Percentiles rank a stretch among this genome's conserved stretches.
These are phyloP conservation scores for Hemisphaericaspora xylanilytica DNA, from an alignment of 1,139 yeast genomes.

Conservation along the genomic window DNA sequence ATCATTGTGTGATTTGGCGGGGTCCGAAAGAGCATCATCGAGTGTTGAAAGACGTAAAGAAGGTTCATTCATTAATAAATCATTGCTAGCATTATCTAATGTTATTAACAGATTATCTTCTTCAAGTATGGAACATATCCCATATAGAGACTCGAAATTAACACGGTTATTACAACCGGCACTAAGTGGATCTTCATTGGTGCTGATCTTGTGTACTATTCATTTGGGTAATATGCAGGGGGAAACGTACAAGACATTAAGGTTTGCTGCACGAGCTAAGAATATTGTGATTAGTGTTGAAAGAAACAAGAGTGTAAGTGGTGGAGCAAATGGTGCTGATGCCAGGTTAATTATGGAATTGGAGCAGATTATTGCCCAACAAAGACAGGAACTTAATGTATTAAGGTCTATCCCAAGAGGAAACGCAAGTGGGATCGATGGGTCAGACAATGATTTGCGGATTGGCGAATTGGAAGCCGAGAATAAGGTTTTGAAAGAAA, in stretches of 20 bases:
- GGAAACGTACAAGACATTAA: conserved; percentile 81
- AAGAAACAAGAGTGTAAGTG: conserved; percentile 39
- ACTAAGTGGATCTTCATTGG: conserved; percentile 79
- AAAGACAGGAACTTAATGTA: conserved; percentile 38
- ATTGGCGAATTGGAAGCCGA: conserved; percentile 55
- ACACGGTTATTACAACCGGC: conserved; percentile 90
- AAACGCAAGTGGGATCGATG: no score
- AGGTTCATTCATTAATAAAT: conserved; percentile 89
- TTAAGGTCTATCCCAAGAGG: conserved; percentile 19
- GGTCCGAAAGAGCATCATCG: conserved; percentile 87
- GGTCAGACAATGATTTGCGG: conserved; percentile 12
- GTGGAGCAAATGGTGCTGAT: conserved; percentile 38
- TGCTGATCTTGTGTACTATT: conserved; percentile 86
- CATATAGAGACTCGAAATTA: conserved; percentile 88
- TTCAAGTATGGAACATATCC: conserved; percentile 59
- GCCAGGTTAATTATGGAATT: conserved; percentile 47
- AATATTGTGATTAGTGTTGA: conserved; percentile 72
- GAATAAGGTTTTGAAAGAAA: conserved; percentile 58
- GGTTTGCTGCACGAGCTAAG: conserved; percentile 94
- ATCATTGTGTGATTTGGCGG: conserved; percentile 92
- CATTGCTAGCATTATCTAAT: conserved; percentile 82
- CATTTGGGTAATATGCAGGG: conserved; percentile 56
- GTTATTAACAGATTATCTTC: conserved; percentile 76
- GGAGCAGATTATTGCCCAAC: conserved; percentile 43
- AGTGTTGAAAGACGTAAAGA: conserved; percentile 84